Evolutionary conservation across 768 basidiomycete species (phyloP).

Genomic region (Mycena galericulata): DNA sequence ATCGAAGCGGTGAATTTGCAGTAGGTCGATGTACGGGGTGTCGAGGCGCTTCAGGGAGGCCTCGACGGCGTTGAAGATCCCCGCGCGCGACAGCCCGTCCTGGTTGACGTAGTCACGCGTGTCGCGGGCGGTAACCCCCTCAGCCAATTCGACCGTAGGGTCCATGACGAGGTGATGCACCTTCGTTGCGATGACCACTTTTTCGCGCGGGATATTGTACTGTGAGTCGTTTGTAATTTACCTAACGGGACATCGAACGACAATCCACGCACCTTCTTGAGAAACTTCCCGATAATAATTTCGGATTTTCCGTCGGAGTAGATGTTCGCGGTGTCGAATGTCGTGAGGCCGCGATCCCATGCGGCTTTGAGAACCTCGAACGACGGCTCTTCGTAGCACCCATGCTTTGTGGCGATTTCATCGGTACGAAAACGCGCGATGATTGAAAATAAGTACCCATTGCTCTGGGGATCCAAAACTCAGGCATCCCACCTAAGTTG

Average conservation of each 20-base stretch:
- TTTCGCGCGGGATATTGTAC: constrained; percentile 41
- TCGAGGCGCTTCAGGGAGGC: constrained; percentile 45
- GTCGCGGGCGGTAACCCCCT: not conserved
- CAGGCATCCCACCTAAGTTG: too few species aligned
- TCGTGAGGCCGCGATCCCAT: constrained; percentile 51
- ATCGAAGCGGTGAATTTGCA: constrained; percentile 59
- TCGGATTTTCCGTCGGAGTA: constrained; percentile 56
- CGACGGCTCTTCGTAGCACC: constrained; percentile 54
- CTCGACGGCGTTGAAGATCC: constrained; percentile 49
- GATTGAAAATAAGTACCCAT: too few species aligned
- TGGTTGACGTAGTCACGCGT: constrained; percentile 38
- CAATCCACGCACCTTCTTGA: constrained; percentile 28
- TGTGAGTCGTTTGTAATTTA: not conserved
- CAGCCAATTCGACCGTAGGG: too few species aligned
- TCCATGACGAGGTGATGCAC: constrained; percentile 34
- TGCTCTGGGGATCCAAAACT: too few species aligned
- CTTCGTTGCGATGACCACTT: constrained; percentile 36
- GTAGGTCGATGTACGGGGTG: constrained; percentile 45
- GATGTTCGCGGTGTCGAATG: constrained; percentile 45
- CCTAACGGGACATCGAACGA: not conserved
- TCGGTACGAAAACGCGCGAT: too few species aligned
- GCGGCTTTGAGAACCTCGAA: constrained; percentile 60
- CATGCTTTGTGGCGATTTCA: too few species aligned
- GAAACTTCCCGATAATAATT: constrained; percentile 54
- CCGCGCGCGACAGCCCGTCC: constrained; percentile 39